Base-by-base conservation (phyloP, 2,329 filamentous ascomycete species). In the Penicillium digitatum region DNA sequence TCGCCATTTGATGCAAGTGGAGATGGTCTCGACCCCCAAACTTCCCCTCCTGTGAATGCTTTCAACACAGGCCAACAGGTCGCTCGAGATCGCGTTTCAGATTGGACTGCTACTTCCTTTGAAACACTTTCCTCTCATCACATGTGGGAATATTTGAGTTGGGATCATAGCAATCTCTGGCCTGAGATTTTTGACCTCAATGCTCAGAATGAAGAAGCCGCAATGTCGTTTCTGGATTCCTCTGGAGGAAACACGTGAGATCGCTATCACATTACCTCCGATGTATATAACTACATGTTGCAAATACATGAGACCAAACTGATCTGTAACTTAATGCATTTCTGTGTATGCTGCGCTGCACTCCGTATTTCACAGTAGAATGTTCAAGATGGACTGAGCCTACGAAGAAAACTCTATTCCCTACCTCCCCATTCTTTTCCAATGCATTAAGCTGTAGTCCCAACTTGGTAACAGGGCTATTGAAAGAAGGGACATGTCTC, bases 211-310 rank as follows among this genome's bases (percentile, higher is more conserved):
- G 52, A 55, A 14, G 43, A 46, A 32, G 34, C 29, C 22, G 32
- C 27, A 27, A 51, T 55, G 55, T 39, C 55, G 16, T 55, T 57
- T 12, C 16, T 55, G 18, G 24, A 51, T 4, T 81, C 40, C 67
- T 68, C 5, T 67, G 69, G 12, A 68, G 71, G 35, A 5, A 29
- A 37, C 31, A n/a, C 24, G 12, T 52, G 31, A 52, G 7, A 20
- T n/a, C 1, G 4, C 14, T n/a, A n/a, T 22, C 6, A 1, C 22
- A 10, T 29, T 29, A 12, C 22, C 20, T 35, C 7, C 3, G n/a
- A 12, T 51, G 39, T 45, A 45, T 37, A 51, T 45, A 45, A 29
- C 45, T 45, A 29, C n/a, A 9, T 24, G 2, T 18, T 26, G 29
- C n/a, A 9, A 10, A 1, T 14, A 27, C 22, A 22, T n/a, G 37